Evolutionary conservation across 75 land plant species (phyloP), one percentile per base, ranked within the genome.

Genomic region (Cunninghamia lanceolata): DNA sequence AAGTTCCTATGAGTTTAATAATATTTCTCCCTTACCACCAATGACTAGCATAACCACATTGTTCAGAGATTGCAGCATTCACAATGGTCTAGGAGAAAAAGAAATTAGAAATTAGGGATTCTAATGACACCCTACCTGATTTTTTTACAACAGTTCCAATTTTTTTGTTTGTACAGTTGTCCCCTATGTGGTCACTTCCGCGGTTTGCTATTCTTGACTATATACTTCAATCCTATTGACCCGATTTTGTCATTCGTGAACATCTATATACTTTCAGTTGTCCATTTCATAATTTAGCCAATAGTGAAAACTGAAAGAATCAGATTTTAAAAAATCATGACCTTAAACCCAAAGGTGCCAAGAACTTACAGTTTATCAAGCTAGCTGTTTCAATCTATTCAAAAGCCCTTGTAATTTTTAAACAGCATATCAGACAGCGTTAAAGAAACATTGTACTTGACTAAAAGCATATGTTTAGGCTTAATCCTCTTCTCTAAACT

Each of bases 401-500:
- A 14, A 66, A 98, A 96, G 83, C 90, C 94, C 34, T 89, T 91
- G 84, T 98, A 93, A 32, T 89, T 91, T 68, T 45, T 88, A 89
- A 90, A 94, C 54, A 96, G 87, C 98, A 98, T 90, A 30, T 86
- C 47, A 19, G 92, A 39, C 89, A 98, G 68, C 87, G 96, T 85
- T 76, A 98, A 40, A 73, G 83, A 82, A 14, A 85, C 36, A 36
- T 89, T 91, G 66, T 77, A 40, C 73, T 89, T 85, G 70, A 87
- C 82, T 68, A 91, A 68, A 87, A 89, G 83, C 88, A 39, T 34
- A 63, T 95, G 91, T 87, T 96, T 95, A 17, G 96, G 96, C 86
- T 89, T 91, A 0, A 97, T 97, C 89, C 95, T 92, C 82, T 93
- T 89, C 91, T 97, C 98, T 83, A 97, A 88, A 71, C 98, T 97